Base-by-base conservation (phyloP, 2,329 filamentous ascomycete genomes). In the Fusarium redolens region DNA sequence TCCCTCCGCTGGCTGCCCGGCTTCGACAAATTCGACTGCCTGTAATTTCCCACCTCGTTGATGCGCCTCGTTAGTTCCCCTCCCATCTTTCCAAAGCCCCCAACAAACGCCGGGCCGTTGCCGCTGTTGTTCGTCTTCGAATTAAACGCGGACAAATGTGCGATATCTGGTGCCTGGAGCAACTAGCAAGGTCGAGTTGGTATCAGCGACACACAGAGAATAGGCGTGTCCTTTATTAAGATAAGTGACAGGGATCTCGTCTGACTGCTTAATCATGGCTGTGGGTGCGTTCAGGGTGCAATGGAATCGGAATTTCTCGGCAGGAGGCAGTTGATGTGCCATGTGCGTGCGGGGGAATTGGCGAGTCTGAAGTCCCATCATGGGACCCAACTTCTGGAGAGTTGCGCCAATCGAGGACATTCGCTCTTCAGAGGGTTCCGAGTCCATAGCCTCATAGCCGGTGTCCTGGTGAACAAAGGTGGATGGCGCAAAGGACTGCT, bases 191-290 rank as follows among this genome's bases (percentile, higher is more conserved):
- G 87, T 85, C 3, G 92, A 89, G 9, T 87, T 86, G 0, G 93
- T 96, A 79, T 99, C 96, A 52, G 92, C 86, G 31, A 99, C 89
- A 4, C 93, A 93, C n/a, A 99, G 86, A 0, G 93, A 93, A 81
- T 98, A 99, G 18, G 95, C 94, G 80, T 98, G 96, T 28, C 96
- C 95, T 82, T 98, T 98, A 85, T 99, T 98, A 25, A 99, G 88
- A 80, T 99, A 99, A 0, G 96, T 98, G 20, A 98, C 90, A 0
- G 96, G 96, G 30, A 98, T 97, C 80, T 98, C 96, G 67, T 97
- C 93, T 3, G 91, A 83, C 68, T 95, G 91, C 81, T 93, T 97
- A 78, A 97, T 92, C 96, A 98, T 98, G 12, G 96, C 96, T 0
- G 96, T 98, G 6, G 96, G 95, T 2, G 96, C 96, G 80, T 97